Conservation (phyloP, 2,329 filamentous ascomycete species). For the Furcasterigmium furcatum region DNA sequence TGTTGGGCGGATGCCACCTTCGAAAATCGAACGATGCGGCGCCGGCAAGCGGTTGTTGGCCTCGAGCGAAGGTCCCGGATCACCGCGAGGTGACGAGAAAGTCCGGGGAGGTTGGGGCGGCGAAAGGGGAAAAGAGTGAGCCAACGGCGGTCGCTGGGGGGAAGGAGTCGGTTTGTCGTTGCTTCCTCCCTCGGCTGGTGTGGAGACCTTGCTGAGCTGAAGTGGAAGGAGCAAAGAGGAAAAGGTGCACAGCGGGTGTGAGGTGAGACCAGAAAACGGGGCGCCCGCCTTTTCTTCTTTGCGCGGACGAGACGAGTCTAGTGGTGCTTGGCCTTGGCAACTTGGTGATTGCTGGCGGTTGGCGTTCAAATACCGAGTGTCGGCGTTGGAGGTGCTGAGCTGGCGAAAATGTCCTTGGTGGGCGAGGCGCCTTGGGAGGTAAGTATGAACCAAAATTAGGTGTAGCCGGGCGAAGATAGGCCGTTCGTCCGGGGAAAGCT, state of each 20-base stretch:
- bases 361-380: not conserved
- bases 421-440: not conserved
- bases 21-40: too few relatives aligned
- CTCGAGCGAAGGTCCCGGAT: too few relatives aligned
- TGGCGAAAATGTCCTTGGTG: not conserved
- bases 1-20: too few relatives aligned
- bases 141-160: not conserved
- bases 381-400: not conserved
- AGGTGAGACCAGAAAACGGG: not conserved
- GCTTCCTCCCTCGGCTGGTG: too few relatives aligned
- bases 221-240: not conserved
- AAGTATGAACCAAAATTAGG: too few relatives aligned
- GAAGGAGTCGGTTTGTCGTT: too few relatives aligned
- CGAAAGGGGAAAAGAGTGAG: not conserved
- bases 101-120: too few relatives aligned
- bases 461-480: too few relatives aligned
- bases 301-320: not conserved
- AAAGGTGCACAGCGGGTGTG: too few relatives aligned
- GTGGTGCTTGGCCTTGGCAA: not conserved
- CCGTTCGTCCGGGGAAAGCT: not conserved
- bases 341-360: not conserved
- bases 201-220: not conserved
- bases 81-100: too few relatives aligned
- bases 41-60: too few relatives aligned
- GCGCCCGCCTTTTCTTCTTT: constrained; percentile 1